Evolutionary conservation across 106 monocot species (phyloP).

Genomic region (Apostasia shenzhenica): DNA sequence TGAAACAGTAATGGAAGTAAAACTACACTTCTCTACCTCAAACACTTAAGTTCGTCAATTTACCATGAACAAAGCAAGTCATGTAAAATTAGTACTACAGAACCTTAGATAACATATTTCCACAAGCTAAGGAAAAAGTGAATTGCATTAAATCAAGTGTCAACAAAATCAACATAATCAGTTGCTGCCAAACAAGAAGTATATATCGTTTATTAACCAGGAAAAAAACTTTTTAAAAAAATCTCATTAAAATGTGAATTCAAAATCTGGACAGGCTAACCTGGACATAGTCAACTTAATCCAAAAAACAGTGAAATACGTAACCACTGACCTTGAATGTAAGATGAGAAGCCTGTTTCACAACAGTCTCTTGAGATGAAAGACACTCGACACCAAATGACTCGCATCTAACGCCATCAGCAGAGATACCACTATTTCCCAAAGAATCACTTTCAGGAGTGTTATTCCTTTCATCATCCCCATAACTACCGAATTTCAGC

Average conservation of each 20-base stretch:
- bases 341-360: slow-evolving; percentile 15
- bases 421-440: neutral
- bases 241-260: no score
- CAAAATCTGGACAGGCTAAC: slow-evolving; percentile 14
- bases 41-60: no score
- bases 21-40: no score
- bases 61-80: no score
- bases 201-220: no score
- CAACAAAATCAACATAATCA: no score
- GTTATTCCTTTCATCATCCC: slow-evolving; percentile 27
- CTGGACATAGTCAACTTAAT: slow-evolving; percentile 53
- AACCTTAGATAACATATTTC: no score
- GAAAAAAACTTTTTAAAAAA: neutral
- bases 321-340: slow-evolving; percentile 10
- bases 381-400: neutral
- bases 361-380: slow-evolving; percentile 16
- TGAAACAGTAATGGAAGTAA: no score
- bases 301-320: slow-evolving; percentile 15
- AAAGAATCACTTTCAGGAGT: slow-evolving; percentile 21
- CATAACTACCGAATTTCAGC: slow-evolving; percentile 16
- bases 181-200: no score
- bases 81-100: no score
- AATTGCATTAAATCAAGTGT: no score
- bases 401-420: neutral
- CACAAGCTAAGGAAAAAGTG: no score